These are phyloP conservation scores for Sarcodon sp. DNA, from an alignment of 768 basidiomycete genomes.

Conservation along the genomic window DNA sequence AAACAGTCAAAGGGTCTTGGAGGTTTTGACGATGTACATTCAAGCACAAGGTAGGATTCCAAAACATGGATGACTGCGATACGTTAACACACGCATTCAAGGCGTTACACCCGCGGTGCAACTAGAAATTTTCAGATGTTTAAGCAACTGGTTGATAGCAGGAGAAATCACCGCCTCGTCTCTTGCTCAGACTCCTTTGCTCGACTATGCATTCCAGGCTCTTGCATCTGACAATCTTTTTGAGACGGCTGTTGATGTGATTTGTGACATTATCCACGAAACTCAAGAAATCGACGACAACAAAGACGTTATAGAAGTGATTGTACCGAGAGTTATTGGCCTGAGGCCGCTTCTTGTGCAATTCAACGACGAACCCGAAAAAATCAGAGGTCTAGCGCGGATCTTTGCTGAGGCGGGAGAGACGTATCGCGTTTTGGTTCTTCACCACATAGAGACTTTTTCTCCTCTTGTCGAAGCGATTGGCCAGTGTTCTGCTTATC, in stretches of 20 bases:
- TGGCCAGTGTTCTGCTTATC: conserved; percentile 82
- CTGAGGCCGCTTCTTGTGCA: conserved; percentile 50
- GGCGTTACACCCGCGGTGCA: conserved; percentile 77
- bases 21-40: conserved; percentile 78
- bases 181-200: conserved; percentile 67
- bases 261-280: conserved; percentile 94
- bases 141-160: conserved; percentile 79
- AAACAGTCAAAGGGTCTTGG: conserved; percentile 61
- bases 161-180: conserved; percentile 63
- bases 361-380: conserved; percentile 69
- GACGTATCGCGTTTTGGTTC: conserved; percentile 79
- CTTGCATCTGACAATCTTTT: conserved; percentile 80
- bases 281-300: conserved; percentile 96
- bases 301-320: conserved; percentile 75
- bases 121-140: conserved; percentile 68
- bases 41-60: conserved; percentile 63
- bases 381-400: conserved; percentile 79
- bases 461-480: conserved; percentile 94
- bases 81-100: conserved; percentile 16
- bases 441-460: conserved; percentile 86
- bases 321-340: conserved; percentile 77
- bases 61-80: neutral
- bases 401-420: conserved; percentile 98
- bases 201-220: conserved; percentile 75
- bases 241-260: conserved; percentile 81